Conservation (phyloP, 371 early-diverging fungal genomes). For the Mucor piriformis region DNA sequence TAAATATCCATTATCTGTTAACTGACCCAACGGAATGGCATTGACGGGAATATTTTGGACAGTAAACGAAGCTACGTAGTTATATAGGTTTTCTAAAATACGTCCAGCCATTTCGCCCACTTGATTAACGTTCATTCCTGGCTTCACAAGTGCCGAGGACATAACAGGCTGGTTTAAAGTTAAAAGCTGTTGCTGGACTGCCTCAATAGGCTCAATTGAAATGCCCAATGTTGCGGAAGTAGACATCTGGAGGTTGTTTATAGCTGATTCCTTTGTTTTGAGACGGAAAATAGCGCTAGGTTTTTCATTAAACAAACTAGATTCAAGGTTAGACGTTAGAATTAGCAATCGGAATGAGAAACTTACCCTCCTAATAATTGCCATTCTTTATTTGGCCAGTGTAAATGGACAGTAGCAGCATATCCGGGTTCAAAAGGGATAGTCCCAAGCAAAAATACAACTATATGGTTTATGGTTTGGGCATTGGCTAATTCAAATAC, state of each 20-base stretch:
- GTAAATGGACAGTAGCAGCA: constrained; percentile 87
- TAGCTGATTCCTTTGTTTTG: constrained; percentile 17
- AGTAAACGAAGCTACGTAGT: constrained; percentile 81
- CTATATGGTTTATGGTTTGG: constrained; percentile 86
- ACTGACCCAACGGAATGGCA: constrained; percentile 53
- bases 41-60: constrained; percentile 61
- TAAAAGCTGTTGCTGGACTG: constrained; percentile 62
- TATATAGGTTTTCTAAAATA: constrained; percentile 71
- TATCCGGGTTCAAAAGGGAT: constrained; percentile 84
- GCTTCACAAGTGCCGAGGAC: constrained; percentile 27
- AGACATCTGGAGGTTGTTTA: constrained; percentile 24
- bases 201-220: constrained; percentile 81
- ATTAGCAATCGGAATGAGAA: background rate
- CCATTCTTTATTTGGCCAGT: constrained; percentile 88
- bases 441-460: constrained; percentile 87
- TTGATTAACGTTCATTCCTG: constrained; percentile 34
- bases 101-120: constrained; percentile 40
- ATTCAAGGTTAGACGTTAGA: background rate
- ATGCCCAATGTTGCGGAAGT: constrained; percentile 84
- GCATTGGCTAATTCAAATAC: constrained; percentile 83
- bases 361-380: constrained; percentile 79
- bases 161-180: constrained; percentile 16
- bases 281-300: constrained; percentile 82
- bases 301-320: constrained; percentile 72
- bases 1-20: constrained; percentile 54